Evolutionary conservation across 805 yeast genomes (phyloP).

Genomic region (Sungouiella thailandica): DNA sequence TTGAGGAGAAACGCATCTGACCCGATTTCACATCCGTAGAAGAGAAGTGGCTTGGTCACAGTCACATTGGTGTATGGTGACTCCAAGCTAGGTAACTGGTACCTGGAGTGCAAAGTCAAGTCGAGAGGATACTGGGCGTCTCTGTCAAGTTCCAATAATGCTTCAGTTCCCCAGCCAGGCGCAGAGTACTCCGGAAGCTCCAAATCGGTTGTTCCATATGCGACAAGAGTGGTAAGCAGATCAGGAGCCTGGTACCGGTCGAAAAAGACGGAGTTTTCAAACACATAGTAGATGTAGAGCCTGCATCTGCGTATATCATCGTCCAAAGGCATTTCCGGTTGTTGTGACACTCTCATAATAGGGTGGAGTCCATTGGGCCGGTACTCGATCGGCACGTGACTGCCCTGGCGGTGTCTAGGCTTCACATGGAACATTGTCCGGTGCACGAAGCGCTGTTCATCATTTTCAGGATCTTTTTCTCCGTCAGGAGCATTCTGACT

Average conservation of each 20-base stretch:
- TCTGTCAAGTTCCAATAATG: slow-evolving; percentile 25
- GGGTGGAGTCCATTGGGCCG: slow-evolving; percentile 36
- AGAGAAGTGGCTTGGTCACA: slow-evolving; percentile 24
- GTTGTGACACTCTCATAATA: slow-evolving; percentile 13
- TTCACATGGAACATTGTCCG: slow-evolving; percentile 39
- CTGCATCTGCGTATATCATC: slow-evolving; percentile 22
- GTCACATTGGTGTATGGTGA: slow-evolving; percentile 9
- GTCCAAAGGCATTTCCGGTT: slow-evolving; percentile 20
- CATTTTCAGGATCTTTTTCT: slow-evolving; percentile 5
- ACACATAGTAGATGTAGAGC: slow-evolving; percentile 27
- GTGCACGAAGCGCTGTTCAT: slow-evolving; percentile 15
- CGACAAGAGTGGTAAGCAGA: slow-evolving; percentile 17
- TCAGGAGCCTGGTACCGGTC: slow-evolving; percentile 35
- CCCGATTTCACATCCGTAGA: slow-evolving; percentile 33
- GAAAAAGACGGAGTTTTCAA: slow-evolving; percentile 29
- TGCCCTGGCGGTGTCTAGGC: slow-evolving; percentile 29
- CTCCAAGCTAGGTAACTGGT: slow-evolving; percentile 26
- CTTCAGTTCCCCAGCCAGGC: slow-evolving; percentile 37
- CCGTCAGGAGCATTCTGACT: no score
- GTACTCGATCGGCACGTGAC: slow-evolving; percentile 2
- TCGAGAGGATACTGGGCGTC: slow-evolving; percentile 5
- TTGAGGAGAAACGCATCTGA: slow-evolving; percentile 23
- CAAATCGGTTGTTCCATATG: slow-evolving; percentile 30
- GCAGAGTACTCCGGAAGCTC: slow-evolving; percentile 38
- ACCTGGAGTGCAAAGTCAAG: slow-evolving; percentile 35